Percentiles rank a stretch among this genome's conserved stretches.
Conservation (phyloP, 257 asterid genomes). For the Salvia rosmarinus region DNA sequence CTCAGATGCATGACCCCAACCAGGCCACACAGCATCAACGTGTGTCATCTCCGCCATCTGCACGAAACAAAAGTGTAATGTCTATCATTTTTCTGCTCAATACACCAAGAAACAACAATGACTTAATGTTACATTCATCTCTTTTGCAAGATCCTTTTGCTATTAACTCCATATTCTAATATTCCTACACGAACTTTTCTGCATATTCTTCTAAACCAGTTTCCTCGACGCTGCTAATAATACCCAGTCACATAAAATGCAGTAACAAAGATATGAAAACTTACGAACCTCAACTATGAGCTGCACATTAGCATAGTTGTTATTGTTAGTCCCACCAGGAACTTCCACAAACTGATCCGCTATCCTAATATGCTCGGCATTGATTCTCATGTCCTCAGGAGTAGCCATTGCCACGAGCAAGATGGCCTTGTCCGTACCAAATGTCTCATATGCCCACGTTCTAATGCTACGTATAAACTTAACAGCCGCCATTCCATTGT, state of each 20-base stretch:
- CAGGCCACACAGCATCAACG: constrained; percentile 99
- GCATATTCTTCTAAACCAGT: constrained; percentile 4
- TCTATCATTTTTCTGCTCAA: constrained; percentile 17
- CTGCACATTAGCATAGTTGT: constrained; percentile 97
- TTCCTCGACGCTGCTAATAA: constrained; percentile 9
- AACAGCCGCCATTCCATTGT: constrained; percentile 99
- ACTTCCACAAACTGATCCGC: constrained; percentile 99
- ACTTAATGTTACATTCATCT: constrained; percentile 1
- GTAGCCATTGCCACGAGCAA: constrained; percentile 99
- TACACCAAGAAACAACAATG: too few relatives aligned
- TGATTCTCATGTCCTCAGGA: constrained; percentile 98
- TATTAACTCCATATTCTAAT: too few relatives aligned
- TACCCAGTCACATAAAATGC: neutral
- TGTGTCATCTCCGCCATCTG: constrained; percentile 98
- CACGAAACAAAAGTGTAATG: constrained; percentile 26
- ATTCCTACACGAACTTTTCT: too few relatives aligned
- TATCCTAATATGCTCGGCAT: constrained; percentile 97
- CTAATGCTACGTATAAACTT: constrained; percentile 94
- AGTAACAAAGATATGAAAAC: constrained; percentile 18
- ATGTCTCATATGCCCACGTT: constrained; percentile 98
- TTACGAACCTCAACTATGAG: constrained; percentile 92
- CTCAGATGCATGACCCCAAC: constrained; percentile 99
- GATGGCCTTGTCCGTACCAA: constrained; percentile 96
- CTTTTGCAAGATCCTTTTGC: too few relatives aligned
- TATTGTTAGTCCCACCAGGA: constrained; percentile 98